A percentile compares a stretch with the other conserved stretches of the same genome.
Evolutionary conservation across 768 basidiomycete genomes (phyloP).

Genomic region (Russula emetica): DNA sequence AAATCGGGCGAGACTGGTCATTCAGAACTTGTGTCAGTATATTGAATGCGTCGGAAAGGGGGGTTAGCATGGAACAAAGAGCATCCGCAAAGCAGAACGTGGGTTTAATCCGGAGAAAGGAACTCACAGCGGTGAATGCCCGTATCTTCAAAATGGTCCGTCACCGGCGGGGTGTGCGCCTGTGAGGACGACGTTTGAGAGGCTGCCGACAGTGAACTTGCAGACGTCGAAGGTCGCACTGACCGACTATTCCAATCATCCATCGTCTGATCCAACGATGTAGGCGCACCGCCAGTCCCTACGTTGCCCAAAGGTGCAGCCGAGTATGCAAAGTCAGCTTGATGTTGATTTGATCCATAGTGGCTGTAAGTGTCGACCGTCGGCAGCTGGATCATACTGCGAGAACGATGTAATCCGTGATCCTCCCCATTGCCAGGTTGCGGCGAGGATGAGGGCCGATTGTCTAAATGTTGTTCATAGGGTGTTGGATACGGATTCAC

Average conservation of each 20-base stretch:
- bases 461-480: conserved; percentile 48
- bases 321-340: conserved; percentile 79
- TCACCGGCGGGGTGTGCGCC: conserved; percentile 74
- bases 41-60: conserved; percentile 23
- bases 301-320: conserved; percentile 43
- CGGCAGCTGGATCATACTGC: conserved; percentile 80
- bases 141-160: conserved; percentile 60
- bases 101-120: conserved; percentile 7
- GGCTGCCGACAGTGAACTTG: conserved; percentile 72
- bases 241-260: conserved; percentile 38
- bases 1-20: conserved; percentile 77
- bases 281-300: conserved; percentile 28
- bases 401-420: conserved; percentile 62
- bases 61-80: conserved; percentile 12
- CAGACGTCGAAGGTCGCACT: conserved; percentile 70
- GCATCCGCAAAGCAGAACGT: conserved; percentile 3
- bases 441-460: conserved; percentile 28
- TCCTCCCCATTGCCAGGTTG: conserved; percentile 36
- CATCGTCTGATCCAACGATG: conserved; percentile 31
- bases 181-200: conserved; percentile 75
- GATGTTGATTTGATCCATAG: conserved; percentile 35
- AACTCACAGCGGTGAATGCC: conserved; percentile 83
- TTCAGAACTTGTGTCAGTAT: conserved; percentile 39
- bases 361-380: conserved; percentile 48
- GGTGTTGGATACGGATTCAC: conserved; percentile 85